phyloP scores from a whole-genome alignment of 495 filamentous ascomycete species.

The Penicillium macrosclerotiorum region DNA sequence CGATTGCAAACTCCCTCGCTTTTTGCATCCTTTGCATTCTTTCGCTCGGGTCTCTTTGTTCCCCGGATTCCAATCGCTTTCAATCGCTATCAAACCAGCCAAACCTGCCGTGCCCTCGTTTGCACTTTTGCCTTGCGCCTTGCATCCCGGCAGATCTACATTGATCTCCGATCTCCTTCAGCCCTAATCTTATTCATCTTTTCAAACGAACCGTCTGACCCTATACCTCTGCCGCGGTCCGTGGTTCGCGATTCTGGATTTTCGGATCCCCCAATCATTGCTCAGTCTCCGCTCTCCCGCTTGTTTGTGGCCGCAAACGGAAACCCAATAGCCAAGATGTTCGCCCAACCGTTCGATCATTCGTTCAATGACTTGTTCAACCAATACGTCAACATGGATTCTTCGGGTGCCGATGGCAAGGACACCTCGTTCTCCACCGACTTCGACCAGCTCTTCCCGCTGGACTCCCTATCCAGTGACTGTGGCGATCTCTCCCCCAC shows the following conservation, averaged over 20 bases:
- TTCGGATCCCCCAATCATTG: constrained; percentile 31
- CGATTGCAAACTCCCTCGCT: constrained; percentile 11
- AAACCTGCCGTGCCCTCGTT: too few relatives aligned
- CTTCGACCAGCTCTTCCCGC: constrained; percentile 43
- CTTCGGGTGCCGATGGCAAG: constrained; percentile 39
- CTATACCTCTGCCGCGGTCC: constrained; percentile 2
- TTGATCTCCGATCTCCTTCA: constrained; percentile 1
- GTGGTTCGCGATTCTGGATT: too few relatives aligned
- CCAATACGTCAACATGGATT: constrained; percentile 51
- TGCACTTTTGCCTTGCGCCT: constrained; percentile 1
- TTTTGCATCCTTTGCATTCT: constrained; percentile 13
- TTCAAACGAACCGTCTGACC: neutral
- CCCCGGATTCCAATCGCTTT: too few relatives aligned
- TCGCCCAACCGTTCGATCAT: constrained; percentile 48
- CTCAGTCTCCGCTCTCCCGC: constrained; percentile 21
- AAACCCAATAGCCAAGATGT: constrained; percentile 42
- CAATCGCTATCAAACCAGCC: too few relatives aligned
- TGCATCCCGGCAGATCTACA: neutral
- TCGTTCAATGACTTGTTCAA: constrained; percentile 53
- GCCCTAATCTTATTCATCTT: too few relatives aligned
- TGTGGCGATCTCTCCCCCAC: constrained; percentile 46
- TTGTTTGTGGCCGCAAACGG: constrained; percentile 49
- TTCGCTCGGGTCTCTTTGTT: neutral
- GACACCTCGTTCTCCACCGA: constrained; percentile 43
- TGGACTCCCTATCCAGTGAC: constrained; percentile 42